Conservation (phyloP, 2,329 filamentous ascomycete genomes). For the Paraphaeosphaeria sporulosa region DNA sequence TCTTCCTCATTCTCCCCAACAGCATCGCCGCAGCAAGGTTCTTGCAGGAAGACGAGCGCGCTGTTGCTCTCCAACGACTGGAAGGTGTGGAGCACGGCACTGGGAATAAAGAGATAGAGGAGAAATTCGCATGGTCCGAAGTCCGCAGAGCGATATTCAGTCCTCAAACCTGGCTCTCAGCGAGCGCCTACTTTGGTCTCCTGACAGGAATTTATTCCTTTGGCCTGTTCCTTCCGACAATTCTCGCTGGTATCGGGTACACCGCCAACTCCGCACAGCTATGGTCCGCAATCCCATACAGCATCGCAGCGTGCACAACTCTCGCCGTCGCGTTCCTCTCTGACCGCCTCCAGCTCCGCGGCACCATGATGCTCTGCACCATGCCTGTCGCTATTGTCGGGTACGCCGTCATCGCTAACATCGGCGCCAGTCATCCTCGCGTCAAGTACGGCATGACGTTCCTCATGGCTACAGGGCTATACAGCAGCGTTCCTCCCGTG, state of each 20-base stretch:
- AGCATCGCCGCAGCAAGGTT: not conserved
- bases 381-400: too few relatives aligned
- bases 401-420: too few relatives aligned
- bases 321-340: slow-evolving; percentile 67
- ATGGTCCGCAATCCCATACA: slow-evolving; percentile 70
- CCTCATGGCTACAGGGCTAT: too few relatives aligned
- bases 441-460: too few relatives aligned
- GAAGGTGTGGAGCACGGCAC: not conserved
- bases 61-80: not conserved
- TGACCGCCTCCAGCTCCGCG: slow-evolving; percentile 65
- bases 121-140: slow-evolving; percentile 68
- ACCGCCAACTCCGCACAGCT: slow-evolving; percentile 66
- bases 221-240: slow-evolving; percentile 60
- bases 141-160: slow-evolving; percentile 67
- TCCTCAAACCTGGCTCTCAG: slow-evolving; percentile 68
- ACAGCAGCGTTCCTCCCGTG: too few relatives aligned
- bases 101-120: too few relatives aligned
- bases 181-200: slow-evolving; percentile 67
- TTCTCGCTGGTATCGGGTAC: slow-evolving; percentile 64
- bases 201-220: slow-evolving; percentile 57
- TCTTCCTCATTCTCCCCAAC: slow-evolving; percentile 65
- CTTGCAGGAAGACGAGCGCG: not conserved
- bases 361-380: too few relatives aligned
- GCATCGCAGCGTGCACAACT: slow-evolving; percentile 62
- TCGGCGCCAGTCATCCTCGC: too few relatives aligned